Base-by-base conservation (phyloP, 2,329 filamentous ascomycete genomes). In the Piedraia hortae region DNA sequence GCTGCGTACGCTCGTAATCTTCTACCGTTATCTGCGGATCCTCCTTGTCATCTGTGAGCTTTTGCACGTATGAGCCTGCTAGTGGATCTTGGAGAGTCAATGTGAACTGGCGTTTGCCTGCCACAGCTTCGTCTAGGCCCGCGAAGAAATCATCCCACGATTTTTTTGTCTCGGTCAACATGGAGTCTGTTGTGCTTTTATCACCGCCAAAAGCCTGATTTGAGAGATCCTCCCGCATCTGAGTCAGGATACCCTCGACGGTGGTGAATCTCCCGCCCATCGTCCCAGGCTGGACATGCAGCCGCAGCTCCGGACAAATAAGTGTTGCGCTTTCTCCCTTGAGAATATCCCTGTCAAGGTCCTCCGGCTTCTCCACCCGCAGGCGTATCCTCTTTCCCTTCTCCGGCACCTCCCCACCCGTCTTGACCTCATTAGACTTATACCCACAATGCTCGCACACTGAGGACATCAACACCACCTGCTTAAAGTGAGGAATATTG, bases 251-350 rank as follows among this genome's bases (percentile, higher is more conserved):
- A 28, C 85, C 85, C 46, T 97, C 85, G 10, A 97, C 69, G 1
- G 85, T 97, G 10, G 85, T 97, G 54, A 97, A 97, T 26, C 85
- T 69, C 10, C 85, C 85, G 28, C 85, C 85, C 10, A 97, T 63
- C 0, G 85, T 97, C 25, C 85, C 85, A 0, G 82, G 78, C 46
- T 89, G 78, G 31, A 93, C 77, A 23, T 67, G 63, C 6, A 97
- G 64, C 34, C 69, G 63, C 10, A 93, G 65, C 42, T 97, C 80
- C 1, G 77, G 72, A 43, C 78, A 89, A 37, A 69, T 63, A 28
- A 97, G 57, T 7, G 65, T 68, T 41, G 85, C 93, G 12, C 72
- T 85, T 46, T 97, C 85, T 34, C 73, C 78, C 54, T 97, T 97
- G 37, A 97, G 67, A 28, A 97, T 89, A 39, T 97, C 85, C 30